phyloP scores from a whole-genome alignment of 805 yeast species.

The Wickerhamiella nectarea region DNA sequence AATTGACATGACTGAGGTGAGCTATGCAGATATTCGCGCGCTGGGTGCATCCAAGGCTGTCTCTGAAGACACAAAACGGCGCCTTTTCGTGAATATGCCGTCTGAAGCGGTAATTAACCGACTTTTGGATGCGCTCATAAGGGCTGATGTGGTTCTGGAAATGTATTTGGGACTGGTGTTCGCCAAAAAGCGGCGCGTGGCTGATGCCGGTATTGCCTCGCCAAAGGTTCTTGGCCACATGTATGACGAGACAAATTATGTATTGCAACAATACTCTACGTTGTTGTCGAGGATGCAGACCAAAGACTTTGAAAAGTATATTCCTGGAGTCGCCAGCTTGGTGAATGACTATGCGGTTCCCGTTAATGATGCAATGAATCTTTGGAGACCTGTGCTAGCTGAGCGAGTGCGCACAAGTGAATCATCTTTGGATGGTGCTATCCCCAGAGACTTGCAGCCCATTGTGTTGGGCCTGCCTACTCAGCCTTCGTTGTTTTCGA shows the following conservation, averaged over 20 bases:
- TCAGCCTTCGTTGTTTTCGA: not conserved
- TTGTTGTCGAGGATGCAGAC: slow-evolving; percentile 36
- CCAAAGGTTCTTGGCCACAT: slow-evolving; percentile 59
- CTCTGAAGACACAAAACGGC: slow-evolving; percentile 30
- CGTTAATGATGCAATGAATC: slow-evolving; percentile 53
- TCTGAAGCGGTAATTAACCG: slow-evolving; percentile 17
- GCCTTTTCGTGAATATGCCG: slow-evolving; percentile 1
- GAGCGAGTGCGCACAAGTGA: slow-evolving; percentile 33
- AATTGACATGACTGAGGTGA: slow-evolving; percentile 49
- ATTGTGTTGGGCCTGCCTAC: not conserved
- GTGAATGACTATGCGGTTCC: slow-evolving; percentile 21
- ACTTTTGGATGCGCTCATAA: slow-evolving; percentile 35
- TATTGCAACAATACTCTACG: slow-evolving; percentile 53
- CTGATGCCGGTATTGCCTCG: slow-evolving; percentile 29
- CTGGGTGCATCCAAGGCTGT: slow-evolving; percentile 35
- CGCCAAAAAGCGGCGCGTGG: slow-evolving; percentile 23
- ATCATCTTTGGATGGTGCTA: not conserved
- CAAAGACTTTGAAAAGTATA: slow-evolving; percentile 14
- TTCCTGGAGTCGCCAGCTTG: slow-evolving; percentile 17
- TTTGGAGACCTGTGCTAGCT: slow-evolving; percentile 44
- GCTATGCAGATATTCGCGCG: slow-evolving; percentile 45
- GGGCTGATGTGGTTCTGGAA: slow-evolving; percentile 38
- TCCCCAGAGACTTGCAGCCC: not conserved
- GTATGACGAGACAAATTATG: slow-evolving; percentile 55
- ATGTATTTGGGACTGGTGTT: slow-evolving; percentile 49